Conservation (phyloP, 192 early-diverging fungal genomes). For the Martensiomyces pterosporus region DNA sequence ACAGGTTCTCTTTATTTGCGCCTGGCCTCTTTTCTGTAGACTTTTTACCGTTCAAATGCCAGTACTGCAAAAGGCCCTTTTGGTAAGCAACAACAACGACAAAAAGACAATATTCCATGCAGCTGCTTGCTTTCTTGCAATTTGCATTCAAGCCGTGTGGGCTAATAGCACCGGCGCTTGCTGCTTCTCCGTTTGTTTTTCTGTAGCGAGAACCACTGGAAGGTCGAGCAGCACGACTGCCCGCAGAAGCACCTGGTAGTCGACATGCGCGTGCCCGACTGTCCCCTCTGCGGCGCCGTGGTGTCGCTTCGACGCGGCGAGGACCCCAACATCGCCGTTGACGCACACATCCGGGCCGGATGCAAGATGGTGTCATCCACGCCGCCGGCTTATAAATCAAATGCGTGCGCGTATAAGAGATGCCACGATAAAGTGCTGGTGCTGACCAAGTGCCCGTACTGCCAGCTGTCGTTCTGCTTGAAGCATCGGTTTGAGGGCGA, state of each 20-base stretch:
- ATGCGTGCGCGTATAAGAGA: slow-evolving; percentile 57
- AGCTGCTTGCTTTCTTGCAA: neutral
- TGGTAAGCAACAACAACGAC: slow-evolving; percentile 38
- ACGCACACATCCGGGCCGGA: slow-evolving; percentile 20
- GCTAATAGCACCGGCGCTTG: neutral
- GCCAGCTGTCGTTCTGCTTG: slow-evolving; percentile 66
- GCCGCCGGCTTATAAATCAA: slow-evolving; percentile 51
- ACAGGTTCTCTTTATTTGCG: too few species aligned
- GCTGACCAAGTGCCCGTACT: slow-evolving; percentile 62
- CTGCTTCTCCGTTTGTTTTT: slow-evolving; percentile 1
- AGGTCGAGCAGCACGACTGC: slow-evolving; percentile 62
- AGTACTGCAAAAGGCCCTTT: slow-evolving; percentile 41
- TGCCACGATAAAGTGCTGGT: slow-evolving; percentile 68
- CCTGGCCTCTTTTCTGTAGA: too few species aligned
- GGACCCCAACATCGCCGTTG: slow-evolving; percentile 60
- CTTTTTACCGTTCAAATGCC: slow-evolving; percentile 52
- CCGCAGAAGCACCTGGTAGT: slow-evolving; percentile 52
- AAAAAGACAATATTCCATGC: too few species aligned
- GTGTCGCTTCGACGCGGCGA: slow-evolving; percentile 68
- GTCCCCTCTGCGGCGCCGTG: slow-evolving; percentile 71
- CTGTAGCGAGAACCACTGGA: slow-evolving; percentile 65
- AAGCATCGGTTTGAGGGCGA: slow-evolving; percentile 73
- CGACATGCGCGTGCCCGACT: slow-evolving; percentile 65
- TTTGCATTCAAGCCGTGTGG: neutral
- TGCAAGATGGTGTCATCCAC: slow-evolving; percentile 19